A percentile compares a stretch with the other conserved stretches of the same genome.
These are phyloP conservation scores for Ogataea glucozyma DNA, from an alignment of 805 yeast species.

Conservation along the genomic window DNA sequence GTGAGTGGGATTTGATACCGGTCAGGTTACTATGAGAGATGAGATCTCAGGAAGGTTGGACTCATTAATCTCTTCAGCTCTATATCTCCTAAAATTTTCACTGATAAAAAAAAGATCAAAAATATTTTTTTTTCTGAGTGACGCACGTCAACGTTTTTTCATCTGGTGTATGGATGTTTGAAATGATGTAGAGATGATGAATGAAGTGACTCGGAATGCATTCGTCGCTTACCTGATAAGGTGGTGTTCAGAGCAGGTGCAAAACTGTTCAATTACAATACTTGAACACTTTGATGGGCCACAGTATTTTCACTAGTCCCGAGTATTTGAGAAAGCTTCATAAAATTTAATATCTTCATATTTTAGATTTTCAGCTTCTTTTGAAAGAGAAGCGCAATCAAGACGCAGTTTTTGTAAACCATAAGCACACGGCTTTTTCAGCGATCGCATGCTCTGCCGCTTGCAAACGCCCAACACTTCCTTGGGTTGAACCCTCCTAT, in stretches of 20 bases:
- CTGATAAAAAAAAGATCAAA: conserved; percentile 2
- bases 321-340: neutral
- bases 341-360: no score
- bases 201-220: no score
- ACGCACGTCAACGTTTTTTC: neutral
- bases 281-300: neutral
- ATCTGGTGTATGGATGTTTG: conserved; percentile 4
- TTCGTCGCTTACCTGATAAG: no score
- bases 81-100: conserved; percentile 5
- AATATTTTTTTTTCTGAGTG: neutral
- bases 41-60: neutral
- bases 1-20: neutral
- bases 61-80: neutral
- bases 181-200: neutral
- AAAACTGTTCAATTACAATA: neutral
- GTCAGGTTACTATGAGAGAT: no score
- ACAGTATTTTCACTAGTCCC: neutral
- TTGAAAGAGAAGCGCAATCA: no score
- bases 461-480: no score
- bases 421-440: no score
- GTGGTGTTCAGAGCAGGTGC: no score
- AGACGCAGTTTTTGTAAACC: no score
- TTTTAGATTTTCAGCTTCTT: no score
- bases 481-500: no score
- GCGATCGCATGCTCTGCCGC: no score